Evolutionary conservation across 2,329 filamentous ascomycete species (phyloP).

Genomic region (Raffaelea ambrosiae): DNA sequence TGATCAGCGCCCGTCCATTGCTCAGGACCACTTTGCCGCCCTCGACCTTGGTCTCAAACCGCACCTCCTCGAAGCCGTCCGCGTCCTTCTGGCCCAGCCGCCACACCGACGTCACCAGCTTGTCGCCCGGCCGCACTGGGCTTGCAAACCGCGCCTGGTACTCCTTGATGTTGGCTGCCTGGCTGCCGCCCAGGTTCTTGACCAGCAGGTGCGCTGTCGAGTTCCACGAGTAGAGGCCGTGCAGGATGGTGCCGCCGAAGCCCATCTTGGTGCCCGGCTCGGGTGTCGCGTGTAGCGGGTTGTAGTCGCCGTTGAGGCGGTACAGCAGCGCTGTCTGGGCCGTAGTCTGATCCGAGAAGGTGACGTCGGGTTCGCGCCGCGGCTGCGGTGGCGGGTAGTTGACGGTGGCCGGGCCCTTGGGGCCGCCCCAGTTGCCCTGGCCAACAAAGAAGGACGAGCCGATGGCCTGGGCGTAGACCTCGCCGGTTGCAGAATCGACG

Average conservation of each 20-base stretch:
- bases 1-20: constrained; percentile 77
- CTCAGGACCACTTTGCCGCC: constrained; percentile 78
- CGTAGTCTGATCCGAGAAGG: constrained; percentile 62
- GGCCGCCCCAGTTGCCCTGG: constrained; percentile 77
- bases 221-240: constrained; percentile 87
- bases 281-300: constrained; percentile 81
- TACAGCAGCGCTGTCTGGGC: constrained; percentile 68
- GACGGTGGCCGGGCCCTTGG: constrained; percentile 74
- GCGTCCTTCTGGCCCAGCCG: constrained; percentile 71
- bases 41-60: constrained; percentile 70
- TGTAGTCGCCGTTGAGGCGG: constrained; percentile 87
- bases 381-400: constrained; percentile 69
- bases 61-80: constrained; percentile 72
- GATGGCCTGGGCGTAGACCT: constrained; percentile 62
- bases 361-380: constrained; percentile 60
- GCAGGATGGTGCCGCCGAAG: constrained; percentile 81
- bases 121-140: constrained; percentile 76
- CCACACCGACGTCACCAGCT: constrained; percentile 76
- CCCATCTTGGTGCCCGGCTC: constrained; percentile 84
- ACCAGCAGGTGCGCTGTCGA: constrained; percentile 65
- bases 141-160: constrained; percentile 84
- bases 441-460: constrained; percentile 72
- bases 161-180: constrained; percentile 75
- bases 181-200: constrained; percentile 62
- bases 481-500: constrained; percentile 59